Evolutionary conservation across 83 land plant genomes (phyloP), one percentile per base, ranked within the genome.

Genomic region (Picea engelmannii): DNA sequence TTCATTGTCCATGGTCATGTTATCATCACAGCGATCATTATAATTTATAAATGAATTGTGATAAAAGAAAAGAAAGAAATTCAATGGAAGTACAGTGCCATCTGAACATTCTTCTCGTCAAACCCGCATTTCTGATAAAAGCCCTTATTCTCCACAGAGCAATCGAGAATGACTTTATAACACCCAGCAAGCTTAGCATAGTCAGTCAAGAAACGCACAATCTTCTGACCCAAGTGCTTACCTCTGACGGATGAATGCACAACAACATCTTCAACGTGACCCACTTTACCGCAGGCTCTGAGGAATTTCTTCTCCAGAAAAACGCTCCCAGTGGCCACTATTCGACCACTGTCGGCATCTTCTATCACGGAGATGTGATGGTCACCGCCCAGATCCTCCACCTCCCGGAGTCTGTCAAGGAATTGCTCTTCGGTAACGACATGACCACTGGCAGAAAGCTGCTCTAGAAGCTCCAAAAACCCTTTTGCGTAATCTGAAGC

Each of bases 41-140:
- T 66, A 31, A 66, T 66, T 31, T 31, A 68, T 16, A 68, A 4
- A 35, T 68, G 40, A 35, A 31, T 16, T 5, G 18, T 0, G 17
- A 31, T 13, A 66, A 9, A 23, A 66, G 25, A 23, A 27, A 31
- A 38, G 20, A 70, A 40, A 16, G 18, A 18, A 7, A 38, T 70
- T 85, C 74, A 85, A 81, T 55, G 44, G 52, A 91, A 90, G 65
- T 91, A 91, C 76, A 73, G 67, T 8, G 83, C 87, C 96, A 93
- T 93, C 74, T 91, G 91, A 59, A 85, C 58, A n/a, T 76, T 85
- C 81, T 87, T 91, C 74, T 84, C 83, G 70, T 44, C 66, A 63
- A 83, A 90, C 9, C 96, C 96, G 68, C 92, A 91, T 59, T 88
- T 88, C 82, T 91, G 92, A 80, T 93, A 93, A 77, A 91, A 93